A percentile compares a stretch with the other conserved stretches of the same genome.
phyloP scores from a whole-genome alignment of 257 asterid species.

The Lithospermum erythrorhizon region DNA sequence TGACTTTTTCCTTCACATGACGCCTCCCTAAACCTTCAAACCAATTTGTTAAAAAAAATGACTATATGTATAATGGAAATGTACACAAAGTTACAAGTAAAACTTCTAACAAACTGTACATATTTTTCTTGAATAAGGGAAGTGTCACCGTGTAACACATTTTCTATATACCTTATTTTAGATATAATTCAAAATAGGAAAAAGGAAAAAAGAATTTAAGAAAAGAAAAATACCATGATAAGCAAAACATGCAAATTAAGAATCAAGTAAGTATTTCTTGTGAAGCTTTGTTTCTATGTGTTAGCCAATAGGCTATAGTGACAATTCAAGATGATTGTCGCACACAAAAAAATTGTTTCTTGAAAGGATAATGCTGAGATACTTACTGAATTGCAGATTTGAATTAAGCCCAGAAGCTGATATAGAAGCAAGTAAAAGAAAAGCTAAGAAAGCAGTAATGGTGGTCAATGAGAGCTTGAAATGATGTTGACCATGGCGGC shows the following conservation, averaged over 20 bases:
- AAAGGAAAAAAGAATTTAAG: background rate
- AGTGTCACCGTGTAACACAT: no score
- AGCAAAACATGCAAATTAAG: no score
- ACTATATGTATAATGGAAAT: background rate
- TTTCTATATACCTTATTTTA: no score
- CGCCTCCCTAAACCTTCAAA: conserved; percentile 18
- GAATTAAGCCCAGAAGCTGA: conserved; percentile 26
- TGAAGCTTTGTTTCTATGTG: no score
- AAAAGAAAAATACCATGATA: no score
- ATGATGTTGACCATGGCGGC: conserved; percentile 19
- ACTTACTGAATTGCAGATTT: conserved; percentile 38
- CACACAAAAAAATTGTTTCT: background rate
- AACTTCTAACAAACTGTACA: background rate
- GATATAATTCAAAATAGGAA: no score
- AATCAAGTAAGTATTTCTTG: background rate
- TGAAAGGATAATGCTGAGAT: background rate
- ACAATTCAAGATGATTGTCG: background rate
- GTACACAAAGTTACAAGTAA: background rate
- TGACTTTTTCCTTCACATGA: conserved; percentile 14
- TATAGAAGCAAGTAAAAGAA: conserved; percentile 37
- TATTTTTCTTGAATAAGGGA: background rate
- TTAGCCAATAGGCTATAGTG: background rate
- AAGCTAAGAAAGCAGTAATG: conserved; percentile 19
- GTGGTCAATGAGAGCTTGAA: conserved; percentile 30
- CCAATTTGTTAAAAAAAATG: conserved; percentile 12